Base-by-base conservation (phyloP, 257 asterid genomes). In the Rauvolfia tetraphylla region DNA sequence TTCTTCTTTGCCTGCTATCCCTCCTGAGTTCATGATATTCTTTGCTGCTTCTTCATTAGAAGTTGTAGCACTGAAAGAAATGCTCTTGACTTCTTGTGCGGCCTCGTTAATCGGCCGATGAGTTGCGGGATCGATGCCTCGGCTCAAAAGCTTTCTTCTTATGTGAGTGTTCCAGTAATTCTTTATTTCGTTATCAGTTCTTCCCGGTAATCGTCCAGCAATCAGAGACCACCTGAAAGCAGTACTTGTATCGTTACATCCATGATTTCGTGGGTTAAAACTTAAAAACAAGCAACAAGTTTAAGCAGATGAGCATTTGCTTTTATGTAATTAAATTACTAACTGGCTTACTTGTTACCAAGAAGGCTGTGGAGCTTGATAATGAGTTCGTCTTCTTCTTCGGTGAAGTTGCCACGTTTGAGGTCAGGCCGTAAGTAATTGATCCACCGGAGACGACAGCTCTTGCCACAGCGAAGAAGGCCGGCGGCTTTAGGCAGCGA, bases 401-500 rank as follows among this genome's bases (percentile, higher is more conserved):
- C 86, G 0, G 97, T 83, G 78, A 93, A 93, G 79, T 93, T 92
- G 48, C 98, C 98, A 10, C 98, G 85, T 82, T 93, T 93, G 77
- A 93, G 97, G 79, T 93, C 98, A 20, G 98, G 98, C 53, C 98
- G 78, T 71, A 93, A 71, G 82, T 93, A 93, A 78, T 93, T 93
- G 87, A 93, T 93, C 98, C 98, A 93, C 0, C 98, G 86, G 41
- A 91, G 93, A 46, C 98, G 93, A 76, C 97, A 92, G 81, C 98
- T 92, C 83, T 93, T 92, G 75, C 98, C 97, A 78, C 98, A 94
- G 44, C 98, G 92, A 71, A 94, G 92, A 71, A 94, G 94, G 5
- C 98, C 98, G 49, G 98, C 98, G 25, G 98, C 97, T 59, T 94
- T 94, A 7, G 98, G 98, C 42, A 92, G 93, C 2, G 97, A 90